Percentiles rank a stretch among this genome's conserved stretches.
These are phyloP conservation scores for Chalaropsis ovoidea DNA, from an alignment of 2,329 filamentous ascomycete genomes.

Conservation along the genomic window DNA sequence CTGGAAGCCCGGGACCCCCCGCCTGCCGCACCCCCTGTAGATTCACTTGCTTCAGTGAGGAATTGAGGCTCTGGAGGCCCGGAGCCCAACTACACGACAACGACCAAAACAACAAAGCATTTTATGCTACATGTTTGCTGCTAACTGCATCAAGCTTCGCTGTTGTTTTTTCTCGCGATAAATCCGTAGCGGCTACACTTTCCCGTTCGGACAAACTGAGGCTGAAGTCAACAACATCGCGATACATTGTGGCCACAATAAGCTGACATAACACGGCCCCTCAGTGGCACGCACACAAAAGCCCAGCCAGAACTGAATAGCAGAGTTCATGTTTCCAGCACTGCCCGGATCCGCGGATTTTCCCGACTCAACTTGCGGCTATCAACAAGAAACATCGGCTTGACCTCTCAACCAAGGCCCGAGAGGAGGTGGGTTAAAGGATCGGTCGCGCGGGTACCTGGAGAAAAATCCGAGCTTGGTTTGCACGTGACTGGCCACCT, in stretches of 20 bases:
- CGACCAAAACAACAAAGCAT: background rate
- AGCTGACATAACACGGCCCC: no score
- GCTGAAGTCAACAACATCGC: no score
- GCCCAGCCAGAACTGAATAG: background rate
- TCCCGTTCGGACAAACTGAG: background rate
- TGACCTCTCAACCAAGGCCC: slow-evolving; percentile 9
- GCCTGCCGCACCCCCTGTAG: background rate
- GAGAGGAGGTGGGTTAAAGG: slow-evolving; percentile 21
- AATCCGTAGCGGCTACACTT: background rate
- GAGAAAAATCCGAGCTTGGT: background rate
- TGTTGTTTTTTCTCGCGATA: background rate
- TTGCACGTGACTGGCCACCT: background rate
- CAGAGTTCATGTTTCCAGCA: background rate
- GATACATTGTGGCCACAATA: no score
- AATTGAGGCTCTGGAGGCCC: background rate
- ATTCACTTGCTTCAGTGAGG: background rate
- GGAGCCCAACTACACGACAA: no score
- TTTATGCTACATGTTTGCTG: background rate
- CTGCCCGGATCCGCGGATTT: slow-evolving; percentile 14
- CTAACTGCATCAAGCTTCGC: background rate
- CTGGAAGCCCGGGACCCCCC: background rate
- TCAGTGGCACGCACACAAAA: background rate
- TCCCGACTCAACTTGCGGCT: slow-evolving; percentile 5
- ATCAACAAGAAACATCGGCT: background rate
- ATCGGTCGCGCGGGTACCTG: slow-evolving; percentile 22